Conservation (phyloP, 2,329 filamentous ascomycete genomes). For the Aspergillus fructus region DNA sequence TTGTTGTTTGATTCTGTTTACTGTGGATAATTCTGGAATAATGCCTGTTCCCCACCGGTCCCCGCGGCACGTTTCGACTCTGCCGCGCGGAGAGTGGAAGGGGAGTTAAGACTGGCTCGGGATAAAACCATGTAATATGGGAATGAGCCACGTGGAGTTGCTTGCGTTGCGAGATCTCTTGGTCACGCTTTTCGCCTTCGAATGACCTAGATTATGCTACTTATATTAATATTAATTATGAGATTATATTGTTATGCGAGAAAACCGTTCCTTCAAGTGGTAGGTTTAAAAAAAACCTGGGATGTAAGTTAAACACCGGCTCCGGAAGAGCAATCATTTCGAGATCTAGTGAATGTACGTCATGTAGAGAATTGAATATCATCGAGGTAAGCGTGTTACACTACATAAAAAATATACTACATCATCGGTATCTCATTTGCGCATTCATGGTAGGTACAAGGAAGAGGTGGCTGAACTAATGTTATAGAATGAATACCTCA, state of each 20-base stretch:
- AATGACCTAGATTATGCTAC: constrained; percentile 21
- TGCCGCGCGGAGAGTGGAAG: neutral
- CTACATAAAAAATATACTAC: neutral
- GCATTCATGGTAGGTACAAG: neutral
- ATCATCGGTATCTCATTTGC: neutral
- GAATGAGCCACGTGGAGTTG: constrained; percentile 18
- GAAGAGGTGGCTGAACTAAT: neutral
- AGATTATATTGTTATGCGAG: neutral
- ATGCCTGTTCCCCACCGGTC: neutral
- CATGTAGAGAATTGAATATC: no score
- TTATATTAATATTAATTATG: constrained; percentile 26
- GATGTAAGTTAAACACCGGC: neutral
- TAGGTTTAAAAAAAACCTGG: neutral
- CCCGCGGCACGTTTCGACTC: neutral
- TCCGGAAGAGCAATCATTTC: neutral
- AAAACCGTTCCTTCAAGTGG: no score
- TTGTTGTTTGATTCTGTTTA: constrained; percentile 10
- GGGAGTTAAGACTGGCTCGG: constrained; percentile 1
- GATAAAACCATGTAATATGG: constrained; percentile 20
- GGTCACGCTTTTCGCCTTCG: constrained; percentile 8
- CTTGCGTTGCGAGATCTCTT: constrained; percentile 2
- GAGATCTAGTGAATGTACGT: neutral
- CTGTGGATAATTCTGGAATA: constrained; percentile 3
- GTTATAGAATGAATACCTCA: constrained; percentile 18
- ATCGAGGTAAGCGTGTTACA: no score